phyloP scores from a whole-genome alignment of 306 rosid species.

The Glycine soja region DNA sequence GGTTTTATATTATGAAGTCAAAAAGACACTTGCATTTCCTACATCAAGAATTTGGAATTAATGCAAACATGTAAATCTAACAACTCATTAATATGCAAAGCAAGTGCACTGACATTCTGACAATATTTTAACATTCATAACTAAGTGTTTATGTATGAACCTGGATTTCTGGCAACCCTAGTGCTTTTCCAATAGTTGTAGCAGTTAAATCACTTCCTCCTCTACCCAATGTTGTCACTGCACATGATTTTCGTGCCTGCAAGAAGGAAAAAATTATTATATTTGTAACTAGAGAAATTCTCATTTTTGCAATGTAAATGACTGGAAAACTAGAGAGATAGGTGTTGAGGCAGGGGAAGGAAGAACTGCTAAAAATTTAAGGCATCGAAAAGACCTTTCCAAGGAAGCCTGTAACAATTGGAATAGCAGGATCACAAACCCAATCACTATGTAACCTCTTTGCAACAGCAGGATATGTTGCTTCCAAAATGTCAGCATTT shows the following conservation, averaged over 20 bases:
- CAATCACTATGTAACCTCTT: conserved; percentile 86
- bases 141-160: conserved; percentile 46
- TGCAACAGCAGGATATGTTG: conserved; percentile 93
- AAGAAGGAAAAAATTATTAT: conserved; percentile 35
- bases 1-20: conserved; percentile 35
- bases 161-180: conserved; percentile 95
- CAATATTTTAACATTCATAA: conserved; percentile 19
- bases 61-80: conserved; percentile 13
- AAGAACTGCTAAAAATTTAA: conserved; percentile 34
- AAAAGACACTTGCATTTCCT: conserved; percentile 17
- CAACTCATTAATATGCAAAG: conserved; percentile 28
- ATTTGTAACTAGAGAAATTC: conserved; percentile 9
- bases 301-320: conserved; percentile 29
- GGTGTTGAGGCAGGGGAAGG: not conserved
- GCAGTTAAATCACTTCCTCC: conserved; percentile 99
- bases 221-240: conserved; percentile 94
- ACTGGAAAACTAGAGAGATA: not conserved
- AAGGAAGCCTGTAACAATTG: conserved; percentile 93
- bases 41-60: conserved; percentile 23
- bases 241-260: conserved; percentile 93
- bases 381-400: conserved; percentile 76
- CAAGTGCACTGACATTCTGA: conserved; percentile 7
- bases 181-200: conserved; percentile 91
- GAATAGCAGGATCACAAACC: conserved; percentile 87
- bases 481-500: conserved; percentile 97